phyloP scores from a whole-genome alignment of 257 asterid genomes.

The Petunia secreta region DNA sequence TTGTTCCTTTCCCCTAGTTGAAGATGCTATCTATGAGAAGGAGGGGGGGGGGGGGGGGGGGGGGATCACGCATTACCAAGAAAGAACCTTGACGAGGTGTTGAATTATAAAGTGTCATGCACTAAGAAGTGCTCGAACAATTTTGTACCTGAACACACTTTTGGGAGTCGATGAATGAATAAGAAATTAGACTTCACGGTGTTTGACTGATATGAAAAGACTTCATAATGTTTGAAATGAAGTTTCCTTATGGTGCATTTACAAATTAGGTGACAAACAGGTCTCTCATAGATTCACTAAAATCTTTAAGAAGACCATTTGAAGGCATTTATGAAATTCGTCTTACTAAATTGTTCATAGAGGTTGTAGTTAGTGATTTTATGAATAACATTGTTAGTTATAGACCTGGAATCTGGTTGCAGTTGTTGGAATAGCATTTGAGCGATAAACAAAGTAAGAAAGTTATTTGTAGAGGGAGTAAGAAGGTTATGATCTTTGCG shows the following conservation, averaged over 20 bases:
- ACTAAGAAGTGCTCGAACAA: not conserved
- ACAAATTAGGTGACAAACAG: not conserved
- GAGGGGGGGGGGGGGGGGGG: no score
- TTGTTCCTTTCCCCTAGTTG: not conserved
- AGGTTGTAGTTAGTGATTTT: not conserved
- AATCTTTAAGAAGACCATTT: not conserved
- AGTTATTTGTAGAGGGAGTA: not conserved
- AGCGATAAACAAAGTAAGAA: not conserved
- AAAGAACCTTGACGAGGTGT: not conserved
- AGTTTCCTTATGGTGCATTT: not conserved
- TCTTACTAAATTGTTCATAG: not conserved
- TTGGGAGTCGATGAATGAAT: not conserved
- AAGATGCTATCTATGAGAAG: not conserved
- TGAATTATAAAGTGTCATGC: not conserved
- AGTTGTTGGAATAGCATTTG: not conserved
- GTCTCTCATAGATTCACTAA: not conserved
- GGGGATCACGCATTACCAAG: not conserved
- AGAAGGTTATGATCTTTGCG: not conserved
- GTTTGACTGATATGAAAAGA: not conserved
- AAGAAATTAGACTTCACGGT: not conserved
- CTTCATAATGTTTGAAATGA: not conserved
- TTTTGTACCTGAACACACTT: not conserved
- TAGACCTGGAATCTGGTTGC: not conserved
- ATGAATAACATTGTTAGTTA: not conserved
- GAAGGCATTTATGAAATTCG: not conserved